Evolutionary conservation across 768 basidiomycete species (phyloP), one percentile per base, ranked within the genome.

Genomic region (Suillus fuscotomentosus): DNA sequence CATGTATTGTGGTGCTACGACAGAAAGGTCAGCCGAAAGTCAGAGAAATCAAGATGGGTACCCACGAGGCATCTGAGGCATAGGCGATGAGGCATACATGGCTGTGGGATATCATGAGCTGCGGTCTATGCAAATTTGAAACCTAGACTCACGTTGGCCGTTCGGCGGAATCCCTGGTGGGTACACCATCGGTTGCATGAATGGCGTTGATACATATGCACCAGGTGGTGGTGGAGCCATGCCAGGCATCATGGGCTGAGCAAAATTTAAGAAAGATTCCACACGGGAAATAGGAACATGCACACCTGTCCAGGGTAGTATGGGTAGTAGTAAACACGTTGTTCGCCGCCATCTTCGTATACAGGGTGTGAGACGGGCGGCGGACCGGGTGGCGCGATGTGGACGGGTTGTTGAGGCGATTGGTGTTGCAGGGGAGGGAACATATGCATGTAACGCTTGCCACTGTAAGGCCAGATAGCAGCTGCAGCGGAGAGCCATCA

Each of bases 51-150:
- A 63, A 64, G 4, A 41, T 17, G 61, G 43, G 48, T 45, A 84
- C 92, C 67, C 77, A 94, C 92, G 92, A 65, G 90, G 92, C 89
- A 94, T 92, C 71, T 91, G 90, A 51, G 87, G 88, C 91, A 94
- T 94, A 59, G 82, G 87, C 59, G 92, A 90, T 43, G 88, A 83
- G 59, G 84, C 82, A 70, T 94, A 95, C 91, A 95, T 94, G 20
- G 88, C 90, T 88, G 72, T 56, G 63, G 51, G 2, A 53, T 24
- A 47, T 34, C 8, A 48, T 56, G 36, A 61, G 55, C 72, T 61
- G 56, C 63, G 53, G n/a, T 64, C 39, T 45, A 50, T 31, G 48
- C 15, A 51, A 24, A 1, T 24, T 11, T 20, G 31, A 14, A 60
- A 43, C 14, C 36, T 11, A 47, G 11, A 68, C 71, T 67, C 59